phyloP scores from a whole-genome alignment of 1,284 basidiomycete species.

The Xerocomus nothofagi region DNA sequence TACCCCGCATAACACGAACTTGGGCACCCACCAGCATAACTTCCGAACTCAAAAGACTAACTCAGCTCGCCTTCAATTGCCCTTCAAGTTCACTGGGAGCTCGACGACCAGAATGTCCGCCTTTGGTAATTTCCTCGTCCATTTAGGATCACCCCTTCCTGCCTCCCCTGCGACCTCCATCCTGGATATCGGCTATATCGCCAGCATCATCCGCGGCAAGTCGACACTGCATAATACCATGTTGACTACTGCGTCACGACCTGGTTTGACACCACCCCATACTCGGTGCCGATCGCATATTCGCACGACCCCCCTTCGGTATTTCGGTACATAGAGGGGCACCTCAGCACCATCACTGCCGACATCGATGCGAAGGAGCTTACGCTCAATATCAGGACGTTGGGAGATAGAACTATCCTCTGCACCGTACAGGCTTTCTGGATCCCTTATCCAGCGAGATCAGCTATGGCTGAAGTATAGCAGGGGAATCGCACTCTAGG shows the following conservation, averaged over 20 bases:
- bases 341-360: conserved; percentile 9
- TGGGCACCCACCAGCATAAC: no score
- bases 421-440: conserved; percentile 13
- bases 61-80: no score
- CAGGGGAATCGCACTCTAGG: no score
- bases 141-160: conserved; percentile 18
- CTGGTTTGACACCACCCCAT: conserved; percentile 9
- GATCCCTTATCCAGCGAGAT: conserved; percentile 29
- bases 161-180: conserved; percentile 20
- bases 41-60: no score
- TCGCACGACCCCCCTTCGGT: conserved; percentile 5
- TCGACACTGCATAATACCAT: conserved; percentile 4
- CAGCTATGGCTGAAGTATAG: no score
- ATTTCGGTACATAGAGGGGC: no score
- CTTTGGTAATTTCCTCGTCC: conserved; percentile 17
- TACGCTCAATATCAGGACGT: conserved; percentile 19
- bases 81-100: no score
- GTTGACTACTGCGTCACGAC: conserved; percentile 17
- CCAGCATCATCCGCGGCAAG: conserved; percentile 16
- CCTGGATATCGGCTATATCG: conserved; percentile 8
- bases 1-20: no score
- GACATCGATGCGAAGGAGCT: conserved; percentile 17
- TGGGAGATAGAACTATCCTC: conserved; percentile 15
- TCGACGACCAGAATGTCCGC: no score
- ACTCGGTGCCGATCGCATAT: conserved; percentile 1